These are phyloP conservation scores for Mortierella sp. DNA, from an alignment of 371 early-diverging fungal species.

Conservation along the genomic window DNA sequence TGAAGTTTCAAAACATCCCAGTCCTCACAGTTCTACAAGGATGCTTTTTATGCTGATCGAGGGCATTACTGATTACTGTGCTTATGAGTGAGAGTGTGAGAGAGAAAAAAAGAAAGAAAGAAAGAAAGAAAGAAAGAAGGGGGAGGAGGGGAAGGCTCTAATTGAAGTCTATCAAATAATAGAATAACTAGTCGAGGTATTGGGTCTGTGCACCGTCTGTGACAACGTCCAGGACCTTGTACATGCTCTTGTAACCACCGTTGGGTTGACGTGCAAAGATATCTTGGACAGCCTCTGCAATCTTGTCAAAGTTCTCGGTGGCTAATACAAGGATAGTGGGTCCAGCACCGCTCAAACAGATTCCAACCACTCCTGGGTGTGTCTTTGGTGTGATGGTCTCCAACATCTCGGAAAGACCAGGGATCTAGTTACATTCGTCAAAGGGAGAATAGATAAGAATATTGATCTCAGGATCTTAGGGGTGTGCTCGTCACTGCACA, in stretches of 20 bases:
- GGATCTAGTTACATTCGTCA: constrained; percentile 60
- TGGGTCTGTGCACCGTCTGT: constrained; percentile 68
- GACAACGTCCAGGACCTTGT: constrained; percentile 81
- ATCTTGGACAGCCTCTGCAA: constrained; percentile 72
- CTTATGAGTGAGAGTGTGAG: too few relatives aligned
- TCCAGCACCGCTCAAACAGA: constrained; percentile 96
- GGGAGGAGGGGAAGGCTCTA: too few relatives aligned
- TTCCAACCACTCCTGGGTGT: constrained; percentile 88
- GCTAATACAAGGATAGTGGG: constrained; percentile 94
- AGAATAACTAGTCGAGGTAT: constrained; percentile 39
- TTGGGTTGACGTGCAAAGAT: constrained; percentile 69
- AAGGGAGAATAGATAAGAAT: background rate
- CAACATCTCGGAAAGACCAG: constrained; percentile 91
- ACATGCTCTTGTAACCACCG: constrained; percentile 72
- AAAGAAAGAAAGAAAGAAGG: too few relatives aligned
- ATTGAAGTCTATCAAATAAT: too few relatives aligned
- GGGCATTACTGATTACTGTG: too few relatives aligned
- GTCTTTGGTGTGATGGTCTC: constrained; percentile 75
- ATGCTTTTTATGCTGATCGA: too few relatives aligned
- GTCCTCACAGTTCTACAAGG: too few relatives aligned
- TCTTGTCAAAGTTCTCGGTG: constrained; percentile 77
- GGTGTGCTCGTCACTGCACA: too few relatives aligned
- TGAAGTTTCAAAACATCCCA: too few relatives aligned
- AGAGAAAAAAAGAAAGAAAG: too few relatives aligned
- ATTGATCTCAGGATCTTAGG: too few relatives aligned